Base-by-base conservation (phyloP, 192 early-diverging fungal species). In the Funneliformis geosporum region DNA sequence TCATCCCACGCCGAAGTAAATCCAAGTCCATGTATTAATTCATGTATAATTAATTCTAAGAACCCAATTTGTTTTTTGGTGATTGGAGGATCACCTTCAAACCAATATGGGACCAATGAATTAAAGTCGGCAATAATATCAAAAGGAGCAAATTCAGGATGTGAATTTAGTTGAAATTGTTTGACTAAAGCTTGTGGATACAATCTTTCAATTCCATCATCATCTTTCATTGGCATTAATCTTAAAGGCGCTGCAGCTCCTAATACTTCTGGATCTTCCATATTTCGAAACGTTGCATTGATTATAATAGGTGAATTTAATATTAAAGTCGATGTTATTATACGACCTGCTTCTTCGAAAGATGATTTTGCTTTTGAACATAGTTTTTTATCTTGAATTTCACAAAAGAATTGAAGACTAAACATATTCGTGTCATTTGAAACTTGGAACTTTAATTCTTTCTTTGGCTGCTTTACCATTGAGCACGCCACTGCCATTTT, bases 111-210 rank as follows among this genome's bases (percentile, higher is more conserved):
- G 4, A n/a, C 7, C 5, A 38, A 47, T 59, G 47, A 60, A 60
- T 47, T 74, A 38, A 74, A 74, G 0, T 2, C 16, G 2, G 73
- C 73, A 11, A 18, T 39, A 4, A 74, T 74, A 60, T 74, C 73
- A 40, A 33, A 0, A 27, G n/a, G 7, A 27, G 23, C 12, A 74
- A 28, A 74, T 60, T 50, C 28, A 5, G 55, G 47, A n/a, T 50
- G 73, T 28, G 14, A 2, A 38, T 2, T 1, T 21, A 39, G 39
- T 28, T 74, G 25, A 33, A 60, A 50, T 55, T 60, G 46, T 60
- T 74, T 74, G 9, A 38, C 55, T 55, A 74, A 55, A 18, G 46
- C 55, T 74, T 74, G 73, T n/a, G 73, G 73, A 18, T 40, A 74
- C 10, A 74, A 60, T 16, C 73, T 44, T 4, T 6, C 2, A 9